Conservation (phyloP, 352 stramenopile genomes). For the Phytophthora gonapodyides region DNA sequence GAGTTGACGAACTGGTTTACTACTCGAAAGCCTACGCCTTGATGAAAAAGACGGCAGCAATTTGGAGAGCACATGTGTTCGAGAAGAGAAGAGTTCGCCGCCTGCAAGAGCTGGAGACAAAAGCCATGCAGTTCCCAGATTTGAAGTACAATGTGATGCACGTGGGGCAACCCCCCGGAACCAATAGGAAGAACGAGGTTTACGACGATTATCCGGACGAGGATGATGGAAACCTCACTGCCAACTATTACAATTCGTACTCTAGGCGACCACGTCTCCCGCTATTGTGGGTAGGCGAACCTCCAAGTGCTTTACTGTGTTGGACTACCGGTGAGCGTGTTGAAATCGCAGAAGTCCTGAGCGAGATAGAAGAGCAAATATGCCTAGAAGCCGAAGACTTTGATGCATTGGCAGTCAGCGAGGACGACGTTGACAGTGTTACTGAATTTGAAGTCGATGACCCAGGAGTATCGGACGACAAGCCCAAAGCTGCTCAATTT, state of each 20-base stretch:
- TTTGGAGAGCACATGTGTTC: constrained; percentile 45
- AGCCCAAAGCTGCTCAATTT: constrained; percentile 25
- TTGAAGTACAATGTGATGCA: constrained; percentile 40
- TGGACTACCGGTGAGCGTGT: constrained; percentile 27
- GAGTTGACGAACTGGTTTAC: constrained; percentile 45
- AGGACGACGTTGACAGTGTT: constrained; percentile 1
- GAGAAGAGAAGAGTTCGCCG: constrained; percentile 27
- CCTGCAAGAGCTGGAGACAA: constrained; percentile 19
- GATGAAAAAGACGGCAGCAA: constrained; percentile 49
- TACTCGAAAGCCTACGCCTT: constrained; percentile 55
- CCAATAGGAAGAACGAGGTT: constrained; percentile 2
- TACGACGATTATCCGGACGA: constrained; percentile 13
- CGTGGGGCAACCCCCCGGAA: constrained; percentile 18
- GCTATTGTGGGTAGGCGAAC: constrained; percentile 29
- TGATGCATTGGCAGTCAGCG: constrained; percentile 12
- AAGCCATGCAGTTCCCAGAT: constrained; percentile 21
- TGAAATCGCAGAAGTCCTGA: constrained; percentile 18
- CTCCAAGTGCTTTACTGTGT: constrained; percentile 30
- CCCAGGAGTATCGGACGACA: neutral
- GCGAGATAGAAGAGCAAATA: constrained; percentile 36
- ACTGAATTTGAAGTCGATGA: neutral
- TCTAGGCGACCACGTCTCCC: constrained; percentile 24
- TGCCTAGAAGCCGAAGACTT: constrained; percentile 43
- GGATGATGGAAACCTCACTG: constrained; percentile 31
- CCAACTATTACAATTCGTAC: constrained; percentile 13